A percentile compares a stretch with the other conserved stretches of the same genome.
Evolutionary conservation across 306 rosid genomes (phyloP).

Genomic region (Heteromeles arbutifolia): DNA sequence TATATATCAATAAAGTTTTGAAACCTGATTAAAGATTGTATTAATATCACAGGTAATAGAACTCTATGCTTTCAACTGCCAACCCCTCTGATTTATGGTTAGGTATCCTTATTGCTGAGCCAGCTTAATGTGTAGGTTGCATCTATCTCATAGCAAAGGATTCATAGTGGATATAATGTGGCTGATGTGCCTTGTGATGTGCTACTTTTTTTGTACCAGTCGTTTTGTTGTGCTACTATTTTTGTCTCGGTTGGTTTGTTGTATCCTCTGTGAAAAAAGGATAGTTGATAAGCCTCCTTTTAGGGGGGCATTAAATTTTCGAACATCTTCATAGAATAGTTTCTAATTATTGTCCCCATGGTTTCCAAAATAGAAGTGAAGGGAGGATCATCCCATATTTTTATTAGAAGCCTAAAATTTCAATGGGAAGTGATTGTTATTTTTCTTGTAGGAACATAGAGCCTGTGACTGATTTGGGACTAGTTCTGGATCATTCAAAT

Average conservation of each 20-base stretch:
- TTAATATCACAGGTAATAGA: conserved; percentile 13
- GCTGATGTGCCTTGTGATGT: background rate
- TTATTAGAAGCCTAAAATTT: background rate
- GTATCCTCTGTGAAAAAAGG: background rate
- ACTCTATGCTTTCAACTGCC: background rate
- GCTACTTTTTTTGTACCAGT: background rate
- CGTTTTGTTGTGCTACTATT: background rate
- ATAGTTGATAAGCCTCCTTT: background rate
- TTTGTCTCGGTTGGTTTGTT: background rate
- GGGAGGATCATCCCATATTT: background rate
- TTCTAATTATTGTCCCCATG: background rate
- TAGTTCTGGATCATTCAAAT: conserved; percentile 32
- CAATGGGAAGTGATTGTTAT: background rate
- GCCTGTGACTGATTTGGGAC: conserved; percentile 48
- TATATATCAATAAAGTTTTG: background rate
- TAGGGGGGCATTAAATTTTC: background rate
- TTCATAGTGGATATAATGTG: background rate
- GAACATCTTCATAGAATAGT: background rate
- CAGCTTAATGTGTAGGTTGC: conserved; percentile 1
- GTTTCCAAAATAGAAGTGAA: background rate
- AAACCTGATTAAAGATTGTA: background rate
- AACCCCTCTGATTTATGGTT: background rate
- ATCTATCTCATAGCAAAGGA: background rate
- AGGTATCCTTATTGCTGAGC: background rate
- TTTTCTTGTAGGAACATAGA: conserved; percentile 19